phyloP scores from a whole-genome alignment of 306 rosid genomes.

The Trifolium subterraneum region DNA sequence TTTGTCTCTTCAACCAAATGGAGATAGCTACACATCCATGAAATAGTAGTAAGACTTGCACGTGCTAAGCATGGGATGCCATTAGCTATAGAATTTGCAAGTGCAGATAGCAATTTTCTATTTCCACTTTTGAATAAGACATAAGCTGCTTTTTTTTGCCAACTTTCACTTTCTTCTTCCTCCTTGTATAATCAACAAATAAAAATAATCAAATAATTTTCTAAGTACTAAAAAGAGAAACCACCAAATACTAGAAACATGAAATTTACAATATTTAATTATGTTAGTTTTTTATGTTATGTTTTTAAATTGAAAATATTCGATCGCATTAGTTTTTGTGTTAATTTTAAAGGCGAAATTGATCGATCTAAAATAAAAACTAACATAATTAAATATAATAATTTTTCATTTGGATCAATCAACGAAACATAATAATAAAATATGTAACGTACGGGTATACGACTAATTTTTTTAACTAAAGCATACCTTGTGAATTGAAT shows the following conservation, averaged over 20 bases:
- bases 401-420: not conserved
- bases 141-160: conserved; percentile 71
- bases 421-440: not conserved
- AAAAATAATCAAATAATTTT: conserved; percentile 24
- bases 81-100: conserved; percentile 62
- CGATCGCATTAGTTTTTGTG: too few relatives aligned
- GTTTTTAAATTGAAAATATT: too few relatives aligned
- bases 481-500: conserved; percentile 51
- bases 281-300: too few relatives aligned
- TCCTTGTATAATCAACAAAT: conserved; percentile 48
- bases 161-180: conserved; percentile 59
- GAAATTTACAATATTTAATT: too few relatives aligned
- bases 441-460: not conserved
- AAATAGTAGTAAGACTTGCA: conserved; percentile 69
- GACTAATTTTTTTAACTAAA: not conserved
- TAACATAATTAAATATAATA: too few relatives aligned
- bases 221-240: conserved; percentile 1
- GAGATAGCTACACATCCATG: conserved; percentile 76
- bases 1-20: conserved; percentile 50
- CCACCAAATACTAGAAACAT: not conserved
- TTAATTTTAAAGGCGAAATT: too few relatives aligned
- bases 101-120: conserved; percentile 61
- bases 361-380: too few relatives aligned
- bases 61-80: conserved; percentile 66
- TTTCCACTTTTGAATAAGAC: conserved; percentile 62